A percentile compares a stretch with the other conserved stretches of the same genome.
Evolutionary conservation across 768 basidiomycete species (phyloP).

Genomic region (Rubroboletus pulcherrimus): DNA sequence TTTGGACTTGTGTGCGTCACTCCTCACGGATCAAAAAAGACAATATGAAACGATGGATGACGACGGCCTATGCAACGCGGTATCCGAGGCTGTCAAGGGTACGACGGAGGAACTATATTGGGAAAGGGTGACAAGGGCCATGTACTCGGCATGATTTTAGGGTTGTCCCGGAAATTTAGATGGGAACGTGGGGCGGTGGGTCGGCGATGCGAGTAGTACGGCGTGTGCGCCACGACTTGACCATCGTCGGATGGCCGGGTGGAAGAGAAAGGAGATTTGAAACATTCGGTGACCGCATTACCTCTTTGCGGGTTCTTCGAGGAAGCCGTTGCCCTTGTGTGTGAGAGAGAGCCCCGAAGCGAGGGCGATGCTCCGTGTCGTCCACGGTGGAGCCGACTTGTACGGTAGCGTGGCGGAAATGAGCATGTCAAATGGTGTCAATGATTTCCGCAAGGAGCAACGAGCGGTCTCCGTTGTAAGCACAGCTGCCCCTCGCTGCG

Average conservation of each 20-base stretch:
- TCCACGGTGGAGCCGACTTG: neutral
- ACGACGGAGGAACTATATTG: constrained; percentile 29
- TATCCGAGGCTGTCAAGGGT: constrained; percentile 25
- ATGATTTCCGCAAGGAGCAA: constrained; percentile 2
- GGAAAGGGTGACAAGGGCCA: constrained; percentile 31
- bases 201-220: constrained; percentile 1
- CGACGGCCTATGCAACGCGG: constrained; percentile 20
- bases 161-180: neutral
- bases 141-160: constrained; percentile 28
- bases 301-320: neutral
- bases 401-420: constrained; percentile 18
- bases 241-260: too few species aligned
- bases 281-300: constrained; percentile 3
- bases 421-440: neutral
- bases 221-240: neutral
- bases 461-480: constrained; percentile 5
- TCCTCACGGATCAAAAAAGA: constrained; percentile 20
- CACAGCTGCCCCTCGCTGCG: constrained; percentile 1
- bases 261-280: neutral
- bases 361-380: neutral
- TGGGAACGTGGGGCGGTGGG: neutral
- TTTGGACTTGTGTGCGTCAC: constrained; percentile 54
- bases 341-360: neutral
- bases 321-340: neutral
- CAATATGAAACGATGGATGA: constrained; percentile 7